Base-by-base conservation (phyloP, 2,329 filamentous ascomycete genomes). In the Claviceps sp. region DNA sequence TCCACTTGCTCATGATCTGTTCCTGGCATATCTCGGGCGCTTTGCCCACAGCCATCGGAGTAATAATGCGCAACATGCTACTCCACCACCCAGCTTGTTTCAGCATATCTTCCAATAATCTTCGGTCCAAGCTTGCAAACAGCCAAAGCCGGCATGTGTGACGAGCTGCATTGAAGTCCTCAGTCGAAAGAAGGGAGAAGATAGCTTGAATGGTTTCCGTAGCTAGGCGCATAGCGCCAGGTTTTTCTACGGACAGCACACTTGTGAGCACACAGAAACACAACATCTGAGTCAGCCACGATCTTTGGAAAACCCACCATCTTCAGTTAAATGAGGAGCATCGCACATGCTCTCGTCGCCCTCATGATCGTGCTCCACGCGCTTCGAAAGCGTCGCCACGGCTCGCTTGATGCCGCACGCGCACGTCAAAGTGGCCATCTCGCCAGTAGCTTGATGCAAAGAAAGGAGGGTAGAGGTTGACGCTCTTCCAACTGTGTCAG, bases 141-240 rank as follows among this genome's bases (percentile, higher is more conserved):
- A 82, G 79, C 82, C 79, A 85, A 39, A 65, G 64, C 46, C 74
- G 73, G 59, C 80, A 85, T 17, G 74, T 74, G 55, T 78, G 75
- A 17, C 81, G 73, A 16, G 80, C 79, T 51, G 77, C 70, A 58
- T 85, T 76, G 61, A 83, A 85, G 57, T 72, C 69, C 10, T 52
- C 46, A 0, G 68, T 69, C 4, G 55, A 46, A 5, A 73, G 62
- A 7, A 61, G 54, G 13, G 41, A 45, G 53, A 66, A 69, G 11
- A 73, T 63, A 5, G 67, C 58, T 17, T 68, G 63, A 1, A 71
- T 47, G 6, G 70, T 67, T 54, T 73, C 70, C 13, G 62, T 60
- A 4, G 62, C 62, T 13, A 68, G 17, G 56, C 61, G 57, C 59
- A 64, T 65, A 7, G 62, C 55, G 19, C 47, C 47, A n/a, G 61